Base-by-base conservation (phyloP, 2,329 filamentous ascomycete species). In the Zarea fungicola region DNA sequence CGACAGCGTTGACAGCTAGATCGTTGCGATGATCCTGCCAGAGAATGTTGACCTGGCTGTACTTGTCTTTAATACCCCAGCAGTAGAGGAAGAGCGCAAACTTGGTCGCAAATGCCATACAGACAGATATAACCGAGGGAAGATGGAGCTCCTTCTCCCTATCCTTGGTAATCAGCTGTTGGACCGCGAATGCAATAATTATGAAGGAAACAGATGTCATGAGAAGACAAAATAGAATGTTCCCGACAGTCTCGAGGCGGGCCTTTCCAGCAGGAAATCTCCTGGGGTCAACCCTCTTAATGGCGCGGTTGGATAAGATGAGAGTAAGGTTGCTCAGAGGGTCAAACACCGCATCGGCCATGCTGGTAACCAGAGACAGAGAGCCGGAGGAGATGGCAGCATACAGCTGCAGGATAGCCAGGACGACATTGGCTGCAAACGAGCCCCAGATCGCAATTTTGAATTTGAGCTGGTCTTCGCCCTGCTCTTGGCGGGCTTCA, bases 21-120 rank as follows among this genome's bases (percentile, higher is more conserved):
- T 99, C 93, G 63, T 99, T 99, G 53, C 93, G 85, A 71, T 99
- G 93, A 62, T 97, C 92, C 66, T 95, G 88, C 91, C 90, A 96
- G 13, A 97, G 74, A 63, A 96, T 96, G 50, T 87, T 81, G 55
- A 96, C 83, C 66, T 96, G 91, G 52, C 83, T 89, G 73, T 97
- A 96, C 60, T 89, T 87, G 71, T 96, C 85, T 57, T 92, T 85
- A 60, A 97, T 70, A 5, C 88, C 82, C 82, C 86, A 97, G 71
- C 93, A 97, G 73, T 96, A 97, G 22, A 95, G 59, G 66, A 96
- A 97, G 1, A 97, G 76, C 5, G 60, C 61, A 14, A 97, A 72
- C 65, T 99, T 97, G 19, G 91, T 96, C 25, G 65, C 69, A 62
- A 97, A 96, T 8, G 93, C 93, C 43, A 89, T 78, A 32, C 76